phyloP scores from a whole-genome alignment of 225 moss, liverwort and hornwort species.

The Marchantia paleacea region DNA sequence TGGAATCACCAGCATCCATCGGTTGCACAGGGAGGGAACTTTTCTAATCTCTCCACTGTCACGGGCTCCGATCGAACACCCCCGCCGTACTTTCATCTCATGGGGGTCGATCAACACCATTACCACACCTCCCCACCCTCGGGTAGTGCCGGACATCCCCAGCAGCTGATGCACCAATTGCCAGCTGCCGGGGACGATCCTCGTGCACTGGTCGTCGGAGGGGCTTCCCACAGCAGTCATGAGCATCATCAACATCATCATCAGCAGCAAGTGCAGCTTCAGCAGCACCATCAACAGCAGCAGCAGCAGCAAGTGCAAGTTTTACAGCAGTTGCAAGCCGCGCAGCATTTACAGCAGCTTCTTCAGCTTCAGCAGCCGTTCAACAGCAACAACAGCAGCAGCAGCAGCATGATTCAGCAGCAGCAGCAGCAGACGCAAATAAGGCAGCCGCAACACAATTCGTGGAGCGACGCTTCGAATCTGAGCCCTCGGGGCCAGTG shows the following conservation, averaged over 20 bases:
- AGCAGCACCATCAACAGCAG: constrained; percentile 8
- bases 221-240: neutral
- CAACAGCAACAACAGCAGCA: neutral
- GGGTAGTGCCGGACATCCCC: neutral
- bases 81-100: neutral
- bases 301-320: constrained; percentile 21
- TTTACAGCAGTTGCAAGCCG: constrained; percentile 27
- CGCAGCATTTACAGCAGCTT: constrained; percentile 33
- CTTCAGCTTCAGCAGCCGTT: constrained; percentile 31
- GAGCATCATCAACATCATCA: constrained; percentile 2
- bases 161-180: constrained; percentile 1
- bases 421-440: neutral
- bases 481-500: constrained; percentile 52
- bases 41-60: neutral
- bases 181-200: neutral
- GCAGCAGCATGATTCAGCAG: neutral
- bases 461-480: constrained; percentile 48
- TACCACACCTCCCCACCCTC: neutral
- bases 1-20: neutral
- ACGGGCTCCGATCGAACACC: constrained; percentile 1
- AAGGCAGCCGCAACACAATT: constrained; percentile 7
- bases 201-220: neutral
- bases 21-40: neutral
- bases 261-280: neutral
- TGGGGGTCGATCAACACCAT: constrained; percentile 6